Percentiles rank a stretch among this genome's conserved stretches.
phyloP scores from a whole-genome alignment of 495 filamentous ascomycete species.

The Cladorrhinum samala region DNA sequence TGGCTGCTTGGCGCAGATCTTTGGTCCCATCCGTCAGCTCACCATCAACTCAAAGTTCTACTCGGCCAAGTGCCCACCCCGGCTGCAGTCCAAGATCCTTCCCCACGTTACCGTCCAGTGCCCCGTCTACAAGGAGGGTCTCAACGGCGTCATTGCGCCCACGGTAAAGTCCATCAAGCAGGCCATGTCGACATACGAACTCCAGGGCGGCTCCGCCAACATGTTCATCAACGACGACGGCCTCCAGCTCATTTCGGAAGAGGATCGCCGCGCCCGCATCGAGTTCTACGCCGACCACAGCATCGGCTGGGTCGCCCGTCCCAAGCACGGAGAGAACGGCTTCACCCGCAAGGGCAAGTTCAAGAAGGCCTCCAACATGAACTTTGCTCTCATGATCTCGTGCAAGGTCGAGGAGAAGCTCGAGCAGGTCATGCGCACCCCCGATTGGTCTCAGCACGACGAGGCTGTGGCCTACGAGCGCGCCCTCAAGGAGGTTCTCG shows the following conservation, averaged over 20 bases:
- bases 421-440: constrained; percentile 45
- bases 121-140: constrained; percentile 69
- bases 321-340: constrained; percentile 55
- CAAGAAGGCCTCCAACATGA: constrained; percentile 84
- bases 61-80: constrained; percentile 57
- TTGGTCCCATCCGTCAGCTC: constrained; percentile 67
- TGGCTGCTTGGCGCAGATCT: constrained; percentile 66
- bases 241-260: constrained; percentile 61
- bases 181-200: constrained; percentile 71
- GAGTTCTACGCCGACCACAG: constrained; percentile 65
- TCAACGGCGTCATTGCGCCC: constrained; percentile 57
- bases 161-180: constrained; percentile 66
- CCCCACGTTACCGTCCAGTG: constrained; percentile 68
- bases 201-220: constrained; percentile 74
- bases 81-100: constrained; percentile 46
- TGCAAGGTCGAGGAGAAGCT: constrained; percentile 70
- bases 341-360: constrained; percentile 59
- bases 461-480: constrained; percentile 64
- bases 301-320: constrained; percentile 76
- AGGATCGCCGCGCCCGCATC: constrained; percentile 59
- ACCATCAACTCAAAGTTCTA: constrained; percentile 72
- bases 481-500: constrained; percentile 62
- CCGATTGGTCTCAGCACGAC: constrained; percentile 62
- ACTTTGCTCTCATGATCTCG: constrained; percentile 69
- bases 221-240: constrained; percentile 80